Base-by-base conservation (phyloP, 1,284 basidiomycete species). In the Neotropicomus parvogracilis region DNA sequence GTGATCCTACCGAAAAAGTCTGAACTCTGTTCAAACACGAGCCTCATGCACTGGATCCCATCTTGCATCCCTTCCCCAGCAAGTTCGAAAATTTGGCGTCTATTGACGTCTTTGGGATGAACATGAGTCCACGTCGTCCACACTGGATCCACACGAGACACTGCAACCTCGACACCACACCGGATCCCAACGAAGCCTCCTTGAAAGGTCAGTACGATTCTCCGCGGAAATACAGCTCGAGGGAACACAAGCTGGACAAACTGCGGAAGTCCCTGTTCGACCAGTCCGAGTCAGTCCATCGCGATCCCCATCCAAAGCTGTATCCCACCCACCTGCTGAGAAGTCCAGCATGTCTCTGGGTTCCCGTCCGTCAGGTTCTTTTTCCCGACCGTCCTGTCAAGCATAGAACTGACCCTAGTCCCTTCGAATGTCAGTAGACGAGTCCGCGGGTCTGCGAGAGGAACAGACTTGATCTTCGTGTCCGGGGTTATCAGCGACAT, bases 261-360 rank as follows among this genome's bases (percentile, higher is more conserved):
- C 68, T 90, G 88, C 1, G 86, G 87, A 14, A 83, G 72, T 24
- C 85, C 85, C 86, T 89, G 52, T 33, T 43, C 24, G 29, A 45
- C 54, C 35, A 40, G 43, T 40, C 24, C 54, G 34, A 40, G 43
- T 40, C 24, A 54, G 57, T 44, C 46, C 26, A 40, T 44, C 17
- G 42, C 10, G 9, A 21, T 48, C 33, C 35, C 36, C 41, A 27
- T 43, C 26, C 8, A 46, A 33, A 21, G 37, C 41, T 49, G 49
- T 50, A 40, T 35, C 49, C 49, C 40, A 32, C 54, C 17, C 52
- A 84, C 88, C 74, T 88, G 83, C 65, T 85, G 82, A 21, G 87
- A 88, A 29, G 86, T 83, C 87, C 88, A 91, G 64, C 88, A 91
- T 17, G 88, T 90, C 64, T 88, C 88, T 49, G 81, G 77, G 59